Evolutionary conservation across 2,329 filamentous ascomycete species (phyloP), one percentile per base, ranked within the genome.

Genomic region (Herpomyces periplanetae): DNA sequence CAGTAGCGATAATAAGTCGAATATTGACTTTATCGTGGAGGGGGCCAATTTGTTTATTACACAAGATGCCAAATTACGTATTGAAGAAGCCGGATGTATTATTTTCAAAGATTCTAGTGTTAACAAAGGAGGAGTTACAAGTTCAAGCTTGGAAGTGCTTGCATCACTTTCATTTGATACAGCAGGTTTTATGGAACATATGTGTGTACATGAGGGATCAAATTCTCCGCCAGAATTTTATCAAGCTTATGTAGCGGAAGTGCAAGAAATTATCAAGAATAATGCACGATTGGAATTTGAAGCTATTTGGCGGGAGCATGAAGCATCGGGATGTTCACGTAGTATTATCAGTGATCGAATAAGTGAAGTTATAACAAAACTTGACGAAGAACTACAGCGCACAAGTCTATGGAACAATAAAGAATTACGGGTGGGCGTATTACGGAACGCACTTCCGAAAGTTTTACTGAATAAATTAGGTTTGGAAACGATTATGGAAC

Each of bases 11-110:
- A 71, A 73, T 42, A 88, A 85, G 45, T 50, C 53, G 10, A 55
- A 51, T 5, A 63, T 96, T 24, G 73, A 75, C 1, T 96, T 84
- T 43, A 80, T 96, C 20, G 75, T 96, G 17, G 80, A 96, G 42
- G 80, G 80, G 20, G 80, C 80, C 39, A 96, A 91, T 38, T 49
- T 96, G 21, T 96, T 96, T 52, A 84, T 96, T 42, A 88, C 80
- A 1, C 80, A 96, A 40, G 80, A 96, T 32, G 75, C 75, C 30
- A 91, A 91, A 46, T 51, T 91, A 21, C 65, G 71, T 10, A 56
- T 96, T 7, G 80, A 96, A 43, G 62, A 69, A 30, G 73, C 75
- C n/a, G 80, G 80, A 24, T 84, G 69, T 34, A 57, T 91, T 30
- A 42, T 96, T 15, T 88, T 71, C 59, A 96, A 96, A 45, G 80